Base-by-base conservation (phyloP, 202 grass and related monocot species). In the Schoenoplectus triqueter region DNA sequence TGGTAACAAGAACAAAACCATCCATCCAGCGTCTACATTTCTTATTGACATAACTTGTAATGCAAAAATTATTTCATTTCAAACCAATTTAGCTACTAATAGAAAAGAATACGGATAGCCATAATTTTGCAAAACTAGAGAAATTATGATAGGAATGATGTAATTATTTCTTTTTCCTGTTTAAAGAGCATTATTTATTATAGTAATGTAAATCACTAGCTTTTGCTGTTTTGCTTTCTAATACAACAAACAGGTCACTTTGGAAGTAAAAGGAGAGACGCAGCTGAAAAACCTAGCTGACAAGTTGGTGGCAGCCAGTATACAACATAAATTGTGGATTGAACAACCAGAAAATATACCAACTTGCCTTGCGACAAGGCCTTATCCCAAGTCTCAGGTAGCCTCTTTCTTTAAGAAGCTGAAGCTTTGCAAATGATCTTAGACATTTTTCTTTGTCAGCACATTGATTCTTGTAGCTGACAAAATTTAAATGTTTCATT, bases 321-420 rank as follows among this genome's bases (percentile, higher is more conserved):
- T 99, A 21, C 73, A 80, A 39, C 84, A 96, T 65, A 99, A 94
- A 74, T 60, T 99, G 66, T 99, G 96, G 91, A 91, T 96, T 50
- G 91, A 96, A 84, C 91, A 92, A 56, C 90, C 96, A 0, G 93
- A 99, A 66, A 96, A 94, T 81, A 87, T 96, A 39, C 96, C 86
- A 5, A 94, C 91, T 41, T 94, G 93, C 86, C 88, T 99, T 21
- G 90, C 93, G 0, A 99, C 93, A 13, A 88, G 86, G 17, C 96
- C 93, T 1, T 94, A 85, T 71, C 96, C 88, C 13, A 99, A 96
- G 64, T 90, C 88, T 2, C 91, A 86, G 73, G 89, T 94, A 42
- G 88, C 90, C 55, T 83, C 90, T 11, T 94, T 94, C 86, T 96
- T 99, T 66, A 94, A 91, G 91, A 99, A 99, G 87, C 91, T 96